phyloP scores from a whole-genome alignment of 176 grass and related monocot species.

The Avena atlantica region DNA sequence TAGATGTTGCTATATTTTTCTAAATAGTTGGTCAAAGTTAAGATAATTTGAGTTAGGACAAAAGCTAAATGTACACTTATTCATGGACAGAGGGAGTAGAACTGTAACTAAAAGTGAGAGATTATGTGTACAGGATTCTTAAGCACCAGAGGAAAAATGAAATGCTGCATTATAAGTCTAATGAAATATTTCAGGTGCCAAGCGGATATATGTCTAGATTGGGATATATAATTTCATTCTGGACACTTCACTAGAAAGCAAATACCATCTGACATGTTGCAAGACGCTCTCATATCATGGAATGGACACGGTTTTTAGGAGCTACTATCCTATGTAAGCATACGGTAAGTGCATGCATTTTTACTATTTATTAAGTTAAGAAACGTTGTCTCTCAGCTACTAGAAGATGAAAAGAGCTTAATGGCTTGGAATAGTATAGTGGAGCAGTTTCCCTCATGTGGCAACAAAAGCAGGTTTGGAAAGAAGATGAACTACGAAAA shows the following conservation, averaged over 20 bases:
- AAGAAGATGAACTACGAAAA: conserved; percentile 23
- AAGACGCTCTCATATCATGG: background rate
- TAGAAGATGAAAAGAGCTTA: background rate
- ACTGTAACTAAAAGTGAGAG: no score
- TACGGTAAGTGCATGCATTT: background rate
- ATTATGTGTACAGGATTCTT: background rate
- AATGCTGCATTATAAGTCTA: background rate
- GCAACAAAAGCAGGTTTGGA: background rate
- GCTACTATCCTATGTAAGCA: conserved; percentile 14
- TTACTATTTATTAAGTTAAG: conserved; percentile 1
- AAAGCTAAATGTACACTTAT: no score
- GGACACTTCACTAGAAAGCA: background rate
- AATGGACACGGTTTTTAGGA: background rate
- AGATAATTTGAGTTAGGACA: no score
- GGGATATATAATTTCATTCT: conserved; percentile 8
- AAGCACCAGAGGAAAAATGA: conserved; percentile 3
- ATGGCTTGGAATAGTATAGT: conserved; percentile 5
- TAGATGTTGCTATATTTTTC: no score
- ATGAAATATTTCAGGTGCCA: conserved; percentile 13
- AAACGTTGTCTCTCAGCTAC: background rate
- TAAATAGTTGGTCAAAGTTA: no score
- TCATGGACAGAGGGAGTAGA: no score
- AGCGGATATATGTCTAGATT: background rate
- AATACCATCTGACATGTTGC: background rate
- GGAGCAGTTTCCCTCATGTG: background rate